A percentile compares a stretch with the other conserved stretches of the same genome.
Conservation (phyloP, 768 basidiomycete species). For the Pholiota conissans region DNA sequence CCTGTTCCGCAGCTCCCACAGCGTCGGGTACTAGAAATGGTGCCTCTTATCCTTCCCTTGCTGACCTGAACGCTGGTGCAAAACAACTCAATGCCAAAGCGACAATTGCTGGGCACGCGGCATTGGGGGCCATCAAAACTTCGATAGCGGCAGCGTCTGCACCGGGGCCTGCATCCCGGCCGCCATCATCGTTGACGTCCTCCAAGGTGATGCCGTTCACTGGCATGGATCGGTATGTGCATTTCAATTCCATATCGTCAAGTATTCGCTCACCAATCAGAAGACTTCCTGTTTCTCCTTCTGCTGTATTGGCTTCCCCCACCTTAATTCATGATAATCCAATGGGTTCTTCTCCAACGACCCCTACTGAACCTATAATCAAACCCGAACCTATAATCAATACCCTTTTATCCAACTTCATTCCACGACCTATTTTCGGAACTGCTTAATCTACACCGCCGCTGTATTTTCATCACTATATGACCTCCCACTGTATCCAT, state of each 20-base stretch:
- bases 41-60: slow-evolving; percentile 13
- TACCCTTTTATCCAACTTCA: slow-evolving; percentile 42
- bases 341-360: slow-evolving; percentile 16
- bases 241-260: slow-evolving; percentile 21
- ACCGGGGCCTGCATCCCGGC: slow-evolving; percentile 13
- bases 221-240: slow-evolving; percentile 66
- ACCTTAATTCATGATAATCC: slow-evolving; percentile 7
- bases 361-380: slow-evolving; percentile 28
- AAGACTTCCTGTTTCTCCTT: slow-evolving; percentile 38
- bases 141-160: slow-evolving; percentile 27
- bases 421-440: slow-evolving; percentile 69
- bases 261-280: slow-evolving; percentile 68
- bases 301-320: slow-evolving; percentile 18
- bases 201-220: slow-evolving; percentile 35
- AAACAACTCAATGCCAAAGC: slow-evolving; percentile 41
- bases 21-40: slow-evolving; percentile 14
- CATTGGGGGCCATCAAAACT: slow-evolving; percentile 33
- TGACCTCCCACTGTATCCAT: slow-evolving; percentile 17
- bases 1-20: slow-evolving; percentile 35
- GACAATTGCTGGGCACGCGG: slow-evolving; percentile 27
- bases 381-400: slow-evolving; percentile 40
- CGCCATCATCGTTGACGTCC: too few relatives aligned
- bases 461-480: slow-evolving; percentile 21
- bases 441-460: slow-evolving; percentile 47
- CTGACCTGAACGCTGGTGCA: slow-evolving; percentile 40